Conservation (phyloP, 345 rosid species). For the Trapa bicornis region DNA sequence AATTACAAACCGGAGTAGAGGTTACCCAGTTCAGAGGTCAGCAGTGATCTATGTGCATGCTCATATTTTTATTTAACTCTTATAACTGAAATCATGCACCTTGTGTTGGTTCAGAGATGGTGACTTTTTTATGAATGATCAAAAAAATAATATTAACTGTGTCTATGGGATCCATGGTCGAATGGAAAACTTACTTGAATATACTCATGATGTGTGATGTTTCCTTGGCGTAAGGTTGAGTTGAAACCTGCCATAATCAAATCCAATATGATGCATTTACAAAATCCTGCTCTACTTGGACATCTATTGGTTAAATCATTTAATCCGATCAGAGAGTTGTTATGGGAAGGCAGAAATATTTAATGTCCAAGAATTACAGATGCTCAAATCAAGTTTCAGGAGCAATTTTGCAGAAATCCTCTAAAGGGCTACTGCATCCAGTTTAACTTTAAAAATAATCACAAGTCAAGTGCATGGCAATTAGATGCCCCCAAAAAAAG, state of each 20-base stretch:
- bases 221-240: slow-evolving; percentile 93
- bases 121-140: no score
- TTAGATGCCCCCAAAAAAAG: no score
- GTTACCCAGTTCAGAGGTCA: neutral
- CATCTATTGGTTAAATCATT: neutral
- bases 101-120: no score
- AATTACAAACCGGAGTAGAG: no score
- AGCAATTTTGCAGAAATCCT: neutral
- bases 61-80: no score
- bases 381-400: neutral
- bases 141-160: neutral
- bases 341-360: neutral
- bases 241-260: slow-evolving; percentile 55
- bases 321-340: neutral
- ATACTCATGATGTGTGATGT: slow-evolving; percentile 96
- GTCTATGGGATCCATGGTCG: neutral
- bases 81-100: no score
- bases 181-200: slow-evolving; percentile 48
- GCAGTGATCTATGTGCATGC: neutral
- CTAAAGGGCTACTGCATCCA: neutral
- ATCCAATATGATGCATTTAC: neutral
- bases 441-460: neutral
- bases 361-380: neutral
- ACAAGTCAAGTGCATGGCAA: neutral
- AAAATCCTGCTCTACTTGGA: neutral